Conservation (phyloP, 176 grass and related monocot genomes). For the Calamus simplicifolius region DNA sequence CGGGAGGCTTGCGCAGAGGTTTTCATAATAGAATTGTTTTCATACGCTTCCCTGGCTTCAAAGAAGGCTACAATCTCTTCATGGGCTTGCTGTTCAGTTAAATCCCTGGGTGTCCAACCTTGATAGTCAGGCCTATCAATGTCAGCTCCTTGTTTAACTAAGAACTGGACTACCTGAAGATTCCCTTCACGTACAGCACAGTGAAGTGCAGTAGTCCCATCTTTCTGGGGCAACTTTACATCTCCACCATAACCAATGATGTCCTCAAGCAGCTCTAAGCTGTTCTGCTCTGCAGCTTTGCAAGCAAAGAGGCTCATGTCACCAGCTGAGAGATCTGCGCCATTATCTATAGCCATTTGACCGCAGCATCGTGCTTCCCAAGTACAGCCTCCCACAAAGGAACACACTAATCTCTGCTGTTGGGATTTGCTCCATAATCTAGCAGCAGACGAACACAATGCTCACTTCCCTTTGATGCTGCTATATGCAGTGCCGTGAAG, state of each 20-base stretch:
- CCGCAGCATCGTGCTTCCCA: conserved; percentile 47
- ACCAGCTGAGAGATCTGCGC: conserved; percentile 57
- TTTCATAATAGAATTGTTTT: neutral
- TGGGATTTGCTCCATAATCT: conserved; percentile 73
- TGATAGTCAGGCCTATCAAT: conserved; percentile 39
- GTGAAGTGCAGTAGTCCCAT: conserved; percentile 64
- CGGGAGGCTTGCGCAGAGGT: neutral
- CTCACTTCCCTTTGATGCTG: conserved; percentile 73
- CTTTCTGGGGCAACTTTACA: conserved; percentile 35
- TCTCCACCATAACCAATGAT: conserved; percentile 45
- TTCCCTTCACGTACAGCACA: conserved; percentile 70
- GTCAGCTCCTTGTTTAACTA: conserved; percentile 53
- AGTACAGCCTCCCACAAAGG: conserved; percentile 77
- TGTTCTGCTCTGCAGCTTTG: conserved; percentile 52
- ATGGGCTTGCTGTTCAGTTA: conserved; percentile 87
- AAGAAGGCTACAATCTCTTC: conserved; percentile 60
- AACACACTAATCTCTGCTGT: conserved; percentile 74
- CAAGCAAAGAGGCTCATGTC: conserved; percentile 49
- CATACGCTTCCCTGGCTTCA: conserved; percentile 16
- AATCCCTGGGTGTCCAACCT: conserved; percentile 50
- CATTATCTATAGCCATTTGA: conserved; percentile 37
- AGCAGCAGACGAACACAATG: conserved; percentile 62
- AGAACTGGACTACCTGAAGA: conserved; percentile 39
- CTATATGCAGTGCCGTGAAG: no score
- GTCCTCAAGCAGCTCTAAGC: conserved; percentile 40